Percentiles rank a stretch among this genome's conserved stretches.
Conservation (phyloP, 768 basidiomycete genomes). For the Tricholoma bakamatsutake region DNA sequence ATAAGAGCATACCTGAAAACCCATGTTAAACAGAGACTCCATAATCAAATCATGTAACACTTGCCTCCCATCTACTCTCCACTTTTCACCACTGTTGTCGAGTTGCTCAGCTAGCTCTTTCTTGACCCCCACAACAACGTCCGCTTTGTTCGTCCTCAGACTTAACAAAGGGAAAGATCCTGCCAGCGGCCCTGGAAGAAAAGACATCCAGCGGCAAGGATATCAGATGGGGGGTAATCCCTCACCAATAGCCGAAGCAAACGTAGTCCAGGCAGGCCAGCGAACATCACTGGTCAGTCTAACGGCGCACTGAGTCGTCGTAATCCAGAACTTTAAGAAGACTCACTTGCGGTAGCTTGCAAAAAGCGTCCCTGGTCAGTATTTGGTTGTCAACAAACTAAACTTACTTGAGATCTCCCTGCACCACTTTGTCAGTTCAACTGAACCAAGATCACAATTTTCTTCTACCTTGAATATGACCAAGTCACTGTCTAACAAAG, state of each 20-base stretch:
- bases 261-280: constrained; percentile 82
- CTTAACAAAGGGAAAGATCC: constrained; percentile 79
- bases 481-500: constrained; percentile 51
- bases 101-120: constrained; percentile 63
- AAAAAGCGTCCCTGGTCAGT: background rate
- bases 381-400: background rate
- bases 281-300: constrained; percentile 85
- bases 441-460: background rate
- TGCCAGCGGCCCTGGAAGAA: constrained; percentile 58
- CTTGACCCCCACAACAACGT: constrained; percentile 81
- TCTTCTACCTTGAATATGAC: constrained; percentile 77
- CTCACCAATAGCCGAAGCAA: constrained; percentile 66
- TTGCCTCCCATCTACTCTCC: constrained; percentile 79
- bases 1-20: constrained; percentile 37
- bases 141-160: constrained; percentile 91
- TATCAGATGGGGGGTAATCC: background rate
- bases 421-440: constrained; percentile 1
- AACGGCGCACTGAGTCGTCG: constrained; percentile 1
- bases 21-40: background rate
- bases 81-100: constrained; percentile 59
- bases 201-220: background rate
- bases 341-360: constrained; percentile 78
- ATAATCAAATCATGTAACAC: constrained; percentile 12
- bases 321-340: background rate
- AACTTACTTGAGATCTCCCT: constrained; percentile 92